Base-by-base conservation (phyloP, 331 rosid species). In the Pyracantha coccinea region DNA sequence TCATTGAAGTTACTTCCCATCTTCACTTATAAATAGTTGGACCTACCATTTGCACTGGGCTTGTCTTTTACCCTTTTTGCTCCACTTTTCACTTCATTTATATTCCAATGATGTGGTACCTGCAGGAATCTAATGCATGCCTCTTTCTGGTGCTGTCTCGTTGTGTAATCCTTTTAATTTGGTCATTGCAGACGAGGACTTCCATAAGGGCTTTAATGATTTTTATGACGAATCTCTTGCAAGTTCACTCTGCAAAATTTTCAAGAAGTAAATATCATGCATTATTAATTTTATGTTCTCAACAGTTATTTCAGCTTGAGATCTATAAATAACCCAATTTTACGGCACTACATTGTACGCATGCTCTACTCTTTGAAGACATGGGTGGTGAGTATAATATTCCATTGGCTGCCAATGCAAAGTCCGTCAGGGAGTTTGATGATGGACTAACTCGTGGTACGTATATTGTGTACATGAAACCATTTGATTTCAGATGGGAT, bases 71-170 rank as follows among this genome's bases (percentile, higher is more conserved):
- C 33, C 23, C 7, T 82, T 54, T 17, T 17, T 29, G 25, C 59
- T 17, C 75, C 28, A 38, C 6, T 80, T 79, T 79, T 5, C 59
- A 57, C 25, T 31, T 75, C 68, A 35, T 81, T 68, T 53, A 72
- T 68, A 38, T 76, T 32, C 73, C 75, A 38, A 14, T 25, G 29
- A 15, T 67, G 52, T 76, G 75, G 69, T 78, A 66, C 78, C 71
- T 88, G 85, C 93, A 93, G 96, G 93, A 92, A 75, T 83, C 88
- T 32, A 52, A 52, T 73, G 57, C 77, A 15, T 92, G 91, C 73
- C 89, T 41, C 91, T 94, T 69, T 90, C 97, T 72, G 99, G 99
- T 6, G 99, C 97, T n/a, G 99, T 94, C 41, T 94, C 99, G 19
- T 68, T 94, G 87, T 94, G 99, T 78, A 92, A 94, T 88, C 99